Conservation (phyloP, 345 rosid genomes). For the Cochlearia excelsa region DNA sequence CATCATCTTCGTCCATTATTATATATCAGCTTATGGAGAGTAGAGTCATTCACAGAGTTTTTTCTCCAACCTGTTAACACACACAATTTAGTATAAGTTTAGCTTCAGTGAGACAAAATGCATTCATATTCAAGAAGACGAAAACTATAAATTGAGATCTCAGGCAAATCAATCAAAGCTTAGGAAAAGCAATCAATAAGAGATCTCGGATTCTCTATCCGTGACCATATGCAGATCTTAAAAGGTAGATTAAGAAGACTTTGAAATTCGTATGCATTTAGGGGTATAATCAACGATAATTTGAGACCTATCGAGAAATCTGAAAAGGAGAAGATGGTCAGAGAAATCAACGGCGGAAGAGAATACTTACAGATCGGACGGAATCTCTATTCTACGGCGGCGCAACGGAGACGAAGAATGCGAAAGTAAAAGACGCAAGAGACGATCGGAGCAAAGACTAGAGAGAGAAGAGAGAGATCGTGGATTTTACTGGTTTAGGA, state of each 20-base stretch:
- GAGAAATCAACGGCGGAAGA: slow-evolving; percentile 24
- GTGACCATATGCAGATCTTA: slow-evolving; percentile 23
- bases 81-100: slow-evolving; percentile 1
- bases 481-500: slow-evolving; percentile 27
- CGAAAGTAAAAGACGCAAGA: slow-evolving; percentile 16
- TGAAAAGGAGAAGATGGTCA: background rate
- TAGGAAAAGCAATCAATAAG: slow-evolving; percentile 14
- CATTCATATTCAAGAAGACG: slow-evolving; percentile 7
- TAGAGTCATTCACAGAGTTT: slow-evolving; percentile 35
- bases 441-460: slow-evolving; percentile 44
- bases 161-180: background rate
- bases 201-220: slow-evolving; percentile 5
- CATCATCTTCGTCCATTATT: slow-evolving; percentile 73
- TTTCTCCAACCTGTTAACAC: slow-evolving; percentile 37
- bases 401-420: slow-evolving; percentile 17
- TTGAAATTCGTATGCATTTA: background rate
- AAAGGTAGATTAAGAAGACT: slow-evolving; percentile 1
- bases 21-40: slow-evolving; percentile 22
- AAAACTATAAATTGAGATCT: background rate
- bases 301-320: background rate
- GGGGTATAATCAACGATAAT: background rate
- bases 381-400: slow-evolving; percentile 12
- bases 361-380: slow-evolving; percentile 32
- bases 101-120: slow-evolving; percentile 17
- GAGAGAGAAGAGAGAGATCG: slow-evolving; percentile 36